A percentile compares a stretch with the other conserved stretches of the same genome.
Evolutionary conservation across 202 grass and related monocot species (phyloP).

Genomic region (Saccharum hybrid): DNA sequence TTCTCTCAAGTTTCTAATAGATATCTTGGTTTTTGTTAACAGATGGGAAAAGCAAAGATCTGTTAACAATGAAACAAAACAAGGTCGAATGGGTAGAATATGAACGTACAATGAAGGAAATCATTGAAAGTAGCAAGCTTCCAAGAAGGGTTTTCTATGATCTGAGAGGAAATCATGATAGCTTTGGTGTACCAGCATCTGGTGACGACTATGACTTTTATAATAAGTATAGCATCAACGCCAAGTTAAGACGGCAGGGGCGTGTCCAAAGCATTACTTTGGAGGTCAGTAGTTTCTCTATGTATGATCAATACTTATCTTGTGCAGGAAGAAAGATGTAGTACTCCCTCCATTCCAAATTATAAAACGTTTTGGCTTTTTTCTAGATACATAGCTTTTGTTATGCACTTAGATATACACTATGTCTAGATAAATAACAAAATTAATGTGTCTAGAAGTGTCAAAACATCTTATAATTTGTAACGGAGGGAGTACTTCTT

Average conservation of each 20-base stretch:
- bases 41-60: conserved; percentile 99
- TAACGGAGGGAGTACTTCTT: not conserved
- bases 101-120: conserved; percentile 54
- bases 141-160: conserved; percentile 79
- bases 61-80: conserved; percentile 85
- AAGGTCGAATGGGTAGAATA: conserved; percentile 85
- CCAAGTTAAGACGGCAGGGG: conserved; percentile 53
- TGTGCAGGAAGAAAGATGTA: not conserved
- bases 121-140: conserved; percentile 71
- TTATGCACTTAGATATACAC: too few relatives aligned
- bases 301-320: conserved; percentile 24
- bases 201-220: conserved; percentile 80
- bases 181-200: conserved; percentile 67
- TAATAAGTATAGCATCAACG: conserved; percentile 80
- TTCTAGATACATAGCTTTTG: too few relatives aligned
- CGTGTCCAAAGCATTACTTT: conserved; percentile 81
- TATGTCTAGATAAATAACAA: too few relatives aligned
- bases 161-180: conserved; percentile 92
- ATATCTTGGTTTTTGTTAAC: conserved; percentile 11
- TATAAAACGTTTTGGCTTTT: too few relatives aligned
- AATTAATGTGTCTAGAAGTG: too few relatives aligned
- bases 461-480: too few relatives aligned
- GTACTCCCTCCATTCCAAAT: too few relatives aligned
- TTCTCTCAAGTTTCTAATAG: conserved; percentile 3
- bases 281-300: conserved; percentile 60